Conservation (phyloP, 2,329 filamentous ascomycete species). For the Apiospora sp. region DNA sequence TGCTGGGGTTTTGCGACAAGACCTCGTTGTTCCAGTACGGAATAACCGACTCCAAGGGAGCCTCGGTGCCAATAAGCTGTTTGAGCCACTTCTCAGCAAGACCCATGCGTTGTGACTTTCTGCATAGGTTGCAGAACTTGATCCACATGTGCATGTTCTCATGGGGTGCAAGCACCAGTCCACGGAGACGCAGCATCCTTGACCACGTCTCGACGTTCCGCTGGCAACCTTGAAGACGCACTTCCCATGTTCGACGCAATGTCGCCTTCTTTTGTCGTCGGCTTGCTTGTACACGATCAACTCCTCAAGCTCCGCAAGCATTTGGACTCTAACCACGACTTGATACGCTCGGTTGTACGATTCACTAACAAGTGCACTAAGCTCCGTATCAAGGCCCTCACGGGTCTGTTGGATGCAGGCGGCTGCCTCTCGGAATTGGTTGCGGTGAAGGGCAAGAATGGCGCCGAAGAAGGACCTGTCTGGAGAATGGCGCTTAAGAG, state of each 20-base stretch:
- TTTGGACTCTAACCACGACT: slow-evolving; percentile 97
- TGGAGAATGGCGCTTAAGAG: slow-evolving; percentile 92
- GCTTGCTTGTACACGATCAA: slow-evolving; percentile 98
- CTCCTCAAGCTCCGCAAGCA: slow-evolving; percentile 98
- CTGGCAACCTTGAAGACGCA: slow-evolving; percentile 91
- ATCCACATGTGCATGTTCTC: slow-evolving; percentile 99
- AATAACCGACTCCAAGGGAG: slow-evolving; percentile 66
- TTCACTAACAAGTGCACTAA: slow-evolving; percentile 95
- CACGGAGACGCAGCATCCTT: slow-evolving; percentile 93
- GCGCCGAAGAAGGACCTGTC: slow-evolving; percentile 98
- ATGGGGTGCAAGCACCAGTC: slow-evolving; percentile 86
- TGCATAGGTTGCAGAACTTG: slow-evolving; percentile 97
- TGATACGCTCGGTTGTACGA: slow-evolving; percentile 98
- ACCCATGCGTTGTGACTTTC: slow-evolving; percentile 93
- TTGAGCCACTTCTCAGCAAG: slow-evolving; percentile 95
- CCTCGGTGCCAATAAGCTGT: slow-evolving; percentile 80
- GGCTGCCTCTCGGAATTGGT: slow-evolving; percentile 93
- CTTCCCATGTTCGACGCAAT: slow-evolving; percentile 95
- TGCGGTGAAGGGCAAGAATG: slow-evolving; percentile 92
- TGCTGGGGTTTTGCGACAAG: not conserved
- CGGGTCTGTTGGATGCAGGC: slow-evolving; percentile 89
- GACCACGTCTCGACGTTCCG: slow-evolving; percentile 99
- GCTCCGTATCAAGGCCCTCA: slow-evolving; percentile 92
- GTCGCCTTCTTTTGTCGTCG: slow-evolving; percentile 88
- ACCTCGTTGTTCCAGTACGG: slow-evolving; percentile 61